Evolutionary conservation across 2,329 filamentous ascomycete species (phyloP).

Genomic region (Colletotrichum sp.): DNA sequence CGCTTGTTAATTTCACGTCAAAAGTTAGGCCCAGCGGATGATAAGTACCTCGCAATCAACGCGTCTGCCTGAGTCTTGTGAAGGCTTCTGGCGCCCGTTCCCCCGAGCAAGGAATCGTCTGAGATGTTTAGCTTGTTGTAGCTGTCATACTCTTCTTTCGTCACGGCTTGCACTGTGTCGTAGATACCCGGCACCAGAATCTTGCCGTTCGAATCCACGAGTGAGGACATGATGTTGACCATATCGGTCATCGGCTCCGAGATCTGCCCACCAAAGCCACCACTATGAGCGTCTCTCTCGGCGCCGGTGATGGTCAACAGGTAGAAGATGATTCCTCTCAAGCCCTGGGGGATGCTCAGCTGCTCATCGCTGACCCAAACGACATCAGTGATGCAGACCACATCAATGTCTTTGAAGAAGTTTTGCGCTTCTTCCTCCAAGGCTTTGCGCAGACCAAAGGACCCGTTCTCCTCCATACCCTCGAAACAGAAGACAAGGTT

Average conservation of each 20-base stretch:
- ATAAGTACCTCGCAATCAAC: background rate
- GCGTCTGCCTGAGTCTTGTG: constrained; percentile 10
- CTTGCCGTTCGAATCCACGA: constrained; percentile 90
- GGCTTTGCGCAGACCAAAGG: constrained; percentile 92
- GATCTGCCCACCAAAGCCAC: constrained; percentile 93
- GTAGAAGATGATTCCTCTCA: constrained; percentile 98
- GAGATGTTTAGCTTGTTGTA: constrained; percentile 92
- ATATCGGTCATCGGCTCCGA: constrained; percentile 99
- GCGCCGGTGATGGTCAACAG: constrained; percentile 88
- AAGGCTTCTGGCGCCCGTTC: constrained; percentile 84
- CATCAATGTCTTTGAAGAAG: constrained; percentile 94
- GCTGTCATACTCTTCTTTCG: constrained; percentile 83
- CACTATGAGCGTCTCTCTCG: constrained; percentile 91
- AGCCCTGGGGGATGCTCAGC: constrained; percentile 95
- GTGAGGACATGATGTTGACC: constrained; percentile 77
- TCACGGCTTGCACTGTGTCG: constrained; percentile 89
- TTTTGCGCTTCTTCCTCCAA: constrained; percentile 89
- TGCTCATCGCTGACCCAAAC: constrained; percentile 99
- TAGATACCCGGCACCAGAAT: constrained; percentile 91
- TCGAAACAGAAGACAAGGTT: constrained; percentile 99
- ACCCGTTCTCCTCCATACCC: constrained; percentile 99
- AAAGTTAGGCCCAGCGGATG: constrained; percentile 56
- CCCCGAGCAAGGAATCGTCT: constrained; percentile 93
- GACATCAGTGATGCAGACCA: constrained; percentile 98
- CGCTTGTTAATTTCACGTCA: constrained; percentile 84